Evolutionary conservation across 2,329 filamentous ascomycete species (phyloP).

Genomic region (Pseudogymnoascus sp.): DNA sequence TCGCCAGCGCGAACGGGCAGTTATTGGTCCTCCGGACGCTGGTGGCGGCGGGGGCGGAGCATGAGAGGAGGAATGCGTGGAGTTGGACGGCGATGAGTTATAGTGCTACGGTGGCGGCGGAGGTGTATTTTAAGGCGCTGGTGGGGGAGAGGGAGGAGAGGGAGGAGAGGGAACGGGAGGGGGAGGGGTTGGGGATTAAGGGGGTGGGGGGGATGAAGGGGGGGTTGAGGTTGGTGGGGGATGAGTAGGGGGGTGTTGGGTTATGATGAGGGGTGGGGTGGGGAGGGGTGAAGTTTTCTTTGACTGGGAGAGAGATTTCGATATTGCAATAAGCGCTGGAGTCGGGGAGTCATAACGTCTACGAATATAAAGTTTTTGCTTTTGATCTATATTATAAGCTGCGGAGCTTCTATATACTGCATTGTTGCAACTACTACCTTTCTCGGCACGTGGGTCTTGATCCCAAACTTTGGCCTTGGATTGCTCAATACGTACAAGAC

Average conservation of each 20-base stretch:
- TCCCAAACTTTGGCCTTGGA: neutral
- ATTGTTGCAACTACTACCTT: neutral
- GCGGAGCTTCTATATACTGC: neutral
- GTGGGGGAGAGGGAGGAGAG: conserved; percentile 61
- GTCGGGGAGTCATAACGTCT: neutral
- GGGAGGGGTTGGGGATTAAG: neutral
- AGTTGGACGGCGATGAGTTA: conserved; percentile 81
- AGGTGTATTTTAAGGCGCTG: conserved; percentile 73
- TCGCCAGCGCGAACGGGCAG: conserved; percentile 75
- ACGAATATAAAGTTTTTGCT: neutral
- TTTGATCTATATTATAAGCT: neutral
- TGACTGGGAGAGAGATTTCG: neutral
- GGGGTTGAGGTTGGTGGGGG: neutral
- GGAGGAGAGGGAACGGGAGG: neutral
- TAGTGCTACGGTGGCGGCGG: conserved; percentile 70
- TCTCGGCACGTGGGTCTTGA: neutral
- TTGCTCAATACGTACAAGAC: neutral
- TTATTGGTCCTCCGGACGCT: conserved; percentile 68
- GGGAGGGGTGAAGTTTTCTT: neutral
- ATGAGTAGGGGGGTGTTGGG: neutral
- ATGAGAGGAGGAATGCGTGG: conserved; percentile 62
- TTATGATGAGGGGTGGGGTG: neutral
- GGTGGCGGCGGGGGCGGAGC: conserved; percentile 68
- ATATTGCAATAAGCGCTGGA: neutral
- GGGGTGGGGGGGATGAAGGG: neutral